Conservation (phyloP, 257 asterid species). For the Rehmannia glutinosa region DNA sequence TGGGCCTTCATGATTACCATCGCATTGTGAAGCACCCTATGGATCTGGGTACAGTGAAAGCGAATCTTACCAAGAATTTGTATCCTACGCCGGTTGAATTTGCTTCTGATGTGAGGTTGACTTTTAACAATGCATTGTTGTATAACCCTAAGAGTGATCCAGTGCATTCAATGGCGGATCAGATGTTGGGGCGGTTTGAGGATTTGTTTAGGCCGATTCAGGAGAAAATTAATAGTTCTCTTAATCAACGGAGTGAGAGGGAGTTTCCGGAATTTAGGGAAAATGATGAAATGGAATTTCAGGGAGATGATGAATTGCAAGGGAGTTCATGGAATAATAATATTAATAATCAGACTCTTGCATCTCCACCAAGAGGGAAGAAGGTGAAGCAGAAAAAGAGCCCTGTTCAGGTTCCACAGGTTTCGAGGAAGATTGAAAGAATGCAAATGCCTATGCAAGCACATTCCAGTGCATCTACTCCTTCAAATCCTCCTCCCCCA, state of each 20-base stretch:
- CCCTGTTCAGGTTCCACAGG: conserved; percentile 22
- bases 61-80: conserved; percentile 47
- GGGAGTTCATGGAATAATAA: conserved; percentile 67
- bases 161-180: conserved; percentile 61
- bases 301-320: conserved; percentile 58
- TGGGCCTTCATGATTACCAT: conserved; percentile 87
- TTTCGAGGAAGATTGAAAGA: conserved; percentile 44
- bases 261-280: conserved; percentile 24
- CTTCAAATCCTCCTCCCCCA: conserved; percentile 36
- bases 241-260: conserved; percentile 20
- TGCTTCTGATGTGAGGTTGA: conserved; percentile 77
- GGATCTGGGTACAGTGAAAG: conserved; percentile 92
- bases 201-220: conserved; percentile 68
- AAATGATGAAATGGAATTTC: conserved; percentile 22
- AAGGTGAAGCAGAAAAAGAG: conserved; percentile 37
- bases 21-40: conserved; percentile 76
- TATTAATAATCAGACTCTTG: conserved; percentile 26
- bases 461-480: conserved; percentile 71
- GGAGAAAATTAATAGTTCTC: conserved; percentile 32
- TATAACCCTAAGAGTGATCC: conserved; percentile 84
- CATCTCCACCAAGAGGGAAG: conserved; percentile 47
- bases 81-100: conserved; percentile 61
- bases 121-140: conserved; percentile 81
- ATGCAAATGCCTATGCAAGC: conserved; percentile 37
- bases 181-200: conserved; percentile 58